Base-by-base conservation (phyloP, 2,329 filamentous ascomycete genomes). In the Leptographium radiaticola region DNA sequence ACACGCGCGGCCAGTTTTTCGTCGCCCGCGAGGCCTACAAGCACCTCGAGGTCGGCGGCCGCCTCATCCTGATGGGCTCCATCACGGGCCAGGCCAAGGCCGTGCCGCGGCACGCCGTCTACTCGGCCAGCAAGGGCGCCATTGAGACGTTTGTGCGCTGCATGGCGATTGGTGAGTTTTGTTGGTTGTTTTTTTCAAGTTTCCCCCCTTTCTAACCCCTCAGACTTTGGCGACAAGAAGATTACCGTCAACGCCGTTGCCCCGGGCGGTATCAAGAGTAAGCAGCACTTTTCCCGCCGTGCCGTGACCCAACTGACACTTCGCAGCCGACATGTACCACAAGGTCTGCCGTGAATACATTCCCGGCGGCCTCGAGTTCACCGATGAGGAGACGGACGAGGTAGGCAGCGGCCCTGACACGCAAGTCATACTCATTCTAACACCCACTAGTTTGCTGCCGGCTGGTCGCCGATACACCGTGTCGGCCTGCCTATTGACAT, bases 21-120 rank as follows among this genome's bases (percentile, higher is more conserved):
- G 77, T 82, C 38, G 79, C 77, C 7, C 76, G 80, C 61, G 75
- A 78, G 44, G 80, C 80, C 20, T 83, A 80, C 71, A 76, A 78
- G 65, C 68, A 81, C 64, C 72, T 84, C 38, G 75, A 79, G 65
- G 68, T 79, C 50, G 76, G 79, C 55, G 81, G 81, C n/a, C 72
- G 80, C 15, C 70, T 84, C 49, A 77, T 84, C 60, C 71, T 84
- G 53, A 84, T 81, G 77, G 74, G 70, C 40, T 81, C 77, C 30
- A 83, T 83, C 62, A 79, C 78, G 3, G 59, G 80, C 39, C 57
- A 61, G 48, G 62, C 59, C 54, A 63, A 63, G 51, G 60, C 55
- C 34, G 64, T 68, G 2, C 65, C 65, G 9, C 57, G 60, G 5
- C 67, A 69, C 56, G 56, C 66, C n/a, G 57, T 69, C 16, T 69